Percentiles rank a stretch among this genome's conserved stretches.
Evolutionary conservation across 495 filamentous ascomycete genomes (phyloP).

Genomic region (Penicillium samsonianum): DNA sequence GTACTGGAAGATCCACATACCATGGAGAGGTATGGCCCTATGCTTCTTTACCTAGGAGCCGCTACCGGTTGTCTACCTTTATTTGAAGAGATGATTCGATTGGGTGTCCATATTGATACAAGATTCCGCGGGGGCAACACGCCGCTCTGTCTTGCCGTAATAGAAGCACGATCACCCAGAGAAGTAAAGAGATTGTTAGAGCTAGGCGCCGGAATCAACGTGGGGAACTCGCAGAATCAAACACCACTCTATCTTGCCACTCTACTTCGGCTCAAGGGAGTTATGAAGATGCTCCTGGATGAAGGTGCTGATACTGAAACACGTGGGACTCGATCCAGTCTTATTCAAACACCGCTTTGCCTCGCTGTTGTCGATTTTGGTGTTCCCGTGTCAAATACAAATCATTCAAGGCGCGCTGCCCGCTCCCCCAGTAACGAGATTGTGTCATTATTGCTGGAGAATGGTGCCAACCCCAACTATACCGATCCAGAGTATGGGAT

Average conservation of each 20-base stretch:
- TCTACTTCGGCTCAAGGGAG: background rate
- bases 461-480: slow-evolving; percentile 1
- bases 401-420: background rate
- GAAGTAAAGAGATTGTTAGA: background rate
- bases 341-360: background rate
- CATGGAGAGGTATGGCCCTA: background rate
- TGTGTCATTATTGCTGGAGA: background rate
- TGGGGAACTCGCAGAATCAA: background rate
- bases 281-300: background rate
- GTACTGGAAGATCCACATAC: background rate
- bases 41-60: background rate
- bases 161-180: background rate
- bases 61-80: background rate
- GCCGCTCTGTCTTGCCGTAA: background rate
- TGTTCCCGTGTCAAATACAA: too few species aligned
- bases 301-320: background rate
- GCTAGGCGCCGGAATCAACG: background rate
- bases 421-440: background rate
- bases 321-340: background rate
- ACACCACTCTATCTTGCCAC: background rate
- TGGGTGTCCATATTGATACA: slow-evolving; percentile 1
- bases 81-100: background rate
- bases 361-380: background rate
- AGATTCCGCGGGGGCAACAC: background rate
- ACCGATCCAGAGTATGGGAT: background rate